phyloP scores from a whole-genome alignment of 73 alveolate species.

The Chromera velia region DNA sequence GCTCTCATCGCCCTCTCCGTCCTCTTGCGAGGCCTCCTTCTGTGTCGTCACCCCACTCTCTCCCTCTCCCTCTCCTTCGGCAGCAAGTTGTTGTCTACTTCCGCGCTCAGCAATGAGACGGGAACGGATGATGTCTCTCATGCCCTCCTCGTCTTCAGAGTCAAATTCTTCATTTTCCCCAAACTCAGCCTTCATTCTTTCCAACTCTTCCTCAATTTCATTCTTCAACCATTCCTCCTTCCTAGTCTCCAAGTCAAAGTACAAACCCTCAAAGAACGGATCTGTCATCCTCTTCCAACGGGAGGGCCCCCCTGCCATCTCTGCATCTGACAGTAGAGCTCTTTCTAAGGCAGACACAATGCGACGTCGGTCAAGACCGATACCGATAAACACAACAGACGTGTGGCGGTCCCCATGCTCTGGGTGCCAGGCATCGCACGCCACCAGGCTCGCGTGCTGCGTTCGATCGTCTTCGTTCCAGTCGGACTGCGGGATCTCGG shows the following conservation, averaged over 20 bases:
- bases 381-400: constrained; percentile 21
- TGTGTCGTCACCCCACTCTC: too few species aligned
- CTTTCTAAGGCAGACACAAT: constrained; percentile 2
- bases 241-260: constrained; percentile 14
- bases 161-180: too few species aligned
- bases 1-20: too few species aligned
- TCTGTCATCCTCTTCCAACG: constrained; percentile 6
- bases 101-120: too few species aligned
- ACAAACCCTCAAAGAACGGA: constrained; percentile 21
- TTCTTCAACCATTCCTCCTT: too few species aligned
- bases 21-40: too few species aligned
- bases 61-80: too few species aligned
- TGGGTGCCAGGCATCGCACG: constrained; percentile 1
- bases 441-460: neutral
- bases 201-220: too few species aligned
- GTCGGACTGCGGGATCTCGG: constrained; percentile 15
- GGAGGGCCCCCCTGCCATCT: constrained; percentile 17
- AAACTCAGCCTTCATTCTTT: too few species aligned
- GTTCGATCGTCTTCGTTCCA: constrained; percentile 25
- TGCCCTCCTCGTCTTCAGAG: too few species aligned
- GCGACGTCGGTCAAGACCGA: neutral
- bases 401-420: constrained; percentile 1
- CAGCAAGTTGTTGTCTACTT: too few species aligned
- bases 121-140: too few species aligned
- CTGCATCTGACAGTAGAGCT: constrained; percentile 21